Evolutionary conservation across 805 yeast genomes (phyloP).

Genomic region (Diddensiella transvaalensis): DNA sequence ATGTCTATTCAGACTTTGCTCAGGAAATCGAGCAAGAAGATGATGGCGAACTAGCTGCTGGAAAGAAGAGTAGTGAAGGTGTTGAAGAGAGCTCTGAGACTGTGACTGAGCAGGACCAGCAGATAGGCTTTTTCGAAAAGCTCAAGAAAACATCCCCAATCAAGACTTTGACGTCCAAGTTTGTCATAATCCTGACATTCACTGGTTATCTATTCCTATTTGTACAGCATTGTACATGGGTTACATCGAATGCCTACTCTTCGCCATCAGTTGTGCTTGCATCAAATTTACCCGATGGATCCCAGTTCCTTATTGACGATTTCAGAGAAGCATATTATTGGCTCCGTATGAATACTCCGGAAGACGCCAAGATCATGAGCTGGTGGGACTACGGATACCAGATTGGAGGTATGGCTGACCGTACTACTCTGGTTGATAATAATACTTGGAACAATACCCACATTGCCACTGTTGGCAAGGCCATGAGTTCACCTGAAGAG

Average conservation of each 20-base stretch:
- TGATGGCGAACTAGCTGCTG: neutral
- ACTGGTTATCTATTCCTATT: slow-evolving; percentile 70
- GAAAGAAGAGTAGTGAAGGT: slow-evolving; percentile 14
- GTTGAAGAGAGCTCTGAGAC: slow-evolving; percentile 2
- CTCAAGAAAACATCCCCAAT: slow-evolving; percentile 19
- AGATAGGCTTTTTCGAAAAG: slow-evolving; percentile 22
- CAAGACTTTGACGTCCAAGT: slow-evolving; percentile 45
- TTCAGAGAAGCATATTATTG: slow-evolving; percentile 98
- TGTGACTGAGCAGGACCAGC: slow-evolving; percentile 2
- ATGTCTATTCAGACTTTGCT: slow-evolving; percentile 66
- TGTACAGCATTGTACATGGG: slow-evolving; percentile 96
- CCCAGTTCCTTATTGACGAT: slow-evolving; percentile 83
- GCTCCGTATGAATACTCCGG: slow-evolving; percentile 96
- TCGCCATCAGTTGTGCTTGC: slow-evolving; percentile 97
- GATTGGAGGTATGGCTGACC: slow-evolving; percentile 99
- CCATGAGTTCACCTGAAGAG: slow-evolving; percentile 88
- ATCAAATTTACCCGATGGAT: slow-evolving; percentile 79
- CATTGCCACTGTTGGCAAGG: slow-evolving; percentile 98
- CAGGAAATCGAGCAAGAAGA: neutral
- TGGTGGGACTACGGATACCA: slow-evolving; percentile 99
- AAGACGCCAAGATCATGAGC: slow-evolving; percentile 93
- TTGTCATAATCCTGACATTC: slow-evolving; percentile 63
- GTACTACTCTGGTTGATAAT: slow-evolving; percentile 97
- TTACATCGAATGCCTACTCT: slow-evolving; percentile 90
- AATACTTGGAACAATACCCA: slow-evolving; percentile 99